Conservation (phyloP, 306 rosid species). For the Quercus wislizeni region DNA sequence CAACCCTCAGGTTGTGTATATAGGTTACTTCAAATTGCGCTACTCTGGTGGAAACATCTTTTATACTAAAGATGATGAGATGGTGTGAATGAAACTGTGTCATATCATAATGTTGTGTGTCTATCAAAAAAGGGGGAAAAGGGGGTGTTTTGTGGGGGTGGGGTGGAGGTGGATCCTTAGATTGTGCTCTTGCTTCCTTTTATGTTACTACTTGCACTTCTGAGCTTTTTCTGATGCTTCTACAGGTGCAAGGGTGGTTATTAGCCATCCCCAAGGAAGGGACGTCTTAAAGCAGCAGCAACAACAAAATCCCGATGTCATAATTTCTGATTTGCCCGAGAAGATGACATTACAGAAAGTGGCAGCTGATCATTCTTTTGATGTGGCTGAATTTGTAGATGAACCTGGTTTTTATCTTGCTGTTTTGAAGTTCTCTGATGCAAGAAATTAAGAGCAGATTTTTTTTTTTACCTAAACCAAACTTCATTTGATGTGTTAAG, state of each 20-base stretch:
- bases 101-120: constrained; percentile 4
- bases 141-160: too few relatives aligned
- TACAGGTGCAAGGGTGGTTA: constrained; percentile 75
- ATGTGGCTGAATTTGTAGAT: constrained; percentile 59
- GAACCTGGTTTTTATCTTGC: constrained; percentile 68
- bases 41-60: neutral
- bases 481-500: neutral
- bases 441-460: neutral
- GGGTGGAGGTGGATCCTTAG: too few relatives aligned
- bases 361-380: constrained; percentile 61
- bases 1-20: neutral
- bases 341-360: constrained; percentile 47
- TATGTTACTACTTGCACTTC: neutral
- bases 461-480: neutral
- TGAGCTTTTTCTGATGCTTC: constrained; percentile 17
- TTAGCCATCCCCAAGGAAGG: constrained; percentile 88
- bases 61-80: neutral
- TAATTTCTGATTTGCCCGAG: constrained; percentile 72
- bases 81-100: neutral
- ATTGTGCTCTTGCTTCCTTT: neutral
- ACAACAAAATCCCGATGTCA: constrained; percentile 50
- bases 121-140: neutral
- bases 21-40: neutral
- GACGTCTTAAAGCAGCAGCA: constrained; percentile 54
- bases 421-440: constrained; percentile 46